These are phyloP conservation scores for Gaultheria prostrata DNA, from an alignment of 148 eudicot genomes.

Conservation along the genomic window DNA sequence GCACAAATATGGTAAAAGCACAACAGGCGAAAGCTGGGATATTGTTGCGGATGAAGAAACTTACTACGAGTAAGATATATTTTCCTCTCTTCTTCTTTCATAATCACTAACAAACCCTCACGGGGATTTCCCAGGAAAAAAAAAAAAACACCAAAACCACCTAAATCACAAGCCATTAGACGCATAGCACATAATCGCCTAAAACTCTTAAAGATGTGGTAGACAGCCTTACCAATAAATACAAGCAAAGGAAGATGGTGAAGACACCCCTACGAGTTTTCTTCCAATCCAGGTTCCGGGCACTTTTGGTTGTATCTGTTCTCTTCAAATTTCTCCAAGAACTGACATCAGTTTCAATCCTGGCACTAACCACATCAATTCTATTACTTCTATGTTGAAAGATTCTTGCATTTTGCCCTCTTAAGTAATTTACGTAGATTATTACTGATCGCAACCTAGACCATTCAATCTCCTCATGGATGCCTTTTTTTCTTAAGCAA, in stretches of 20 bases:
- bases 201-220: background rate
- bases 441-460: background rate
- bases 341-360: background rate
- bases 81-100: background rate
- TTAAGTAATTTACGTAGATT: background rate
- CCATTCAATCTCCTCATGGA: background rate
- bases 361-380: background rate
- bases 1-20: slow-evolving; percentile 94
- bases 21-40: slow-evolving; percentile 96
- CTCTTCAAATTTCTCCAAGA: background rate
- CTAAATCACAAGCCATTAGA: background rate
- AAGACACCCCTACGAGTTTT: background rate
- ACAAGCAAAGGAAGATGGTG: background rate
- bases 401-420: background rate
- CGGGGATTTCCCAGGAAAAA: background rate
- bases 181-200: background rate
- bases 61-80: slow-evolving; percentile 76
- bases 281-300: background rate
- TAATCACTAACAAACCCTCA: background rate
- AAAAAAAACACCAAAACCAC: background rate
- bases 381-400: background rate
- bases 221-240: background rate
- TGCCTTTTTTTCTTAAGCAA: background rate
- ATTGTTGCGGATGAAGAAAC: slow-evolving; percentile 91
- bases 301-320: background rate